Evolutionary conservation across 441 rosid species (phyloP).

Genomic region (Pelargonium myrrhifolium): DNA sequence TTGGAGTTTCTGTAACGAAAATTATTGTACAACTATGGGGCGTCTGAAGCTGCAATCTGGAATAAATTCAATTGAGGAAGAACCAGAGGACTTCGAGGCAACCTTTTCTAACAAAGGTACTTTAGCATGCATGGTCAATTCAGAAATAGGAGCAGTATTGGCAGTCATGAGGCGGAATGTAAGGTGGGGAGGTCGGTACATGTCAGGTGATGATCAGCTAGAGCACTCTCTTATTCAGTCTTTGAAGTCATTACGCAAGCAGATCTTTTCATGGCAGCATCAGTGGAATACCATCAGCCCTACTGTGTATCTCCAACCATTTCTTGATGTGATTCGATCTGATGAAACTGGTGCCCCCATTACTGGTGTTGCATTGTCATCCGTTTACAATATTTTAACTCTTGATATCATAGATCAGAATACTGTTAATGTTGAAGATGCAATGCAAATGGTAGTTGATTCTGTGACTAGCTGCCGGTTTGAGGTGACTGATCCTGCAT

Average conservation of each 20-base stretch:
- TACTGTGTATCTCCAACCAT: conserved; percentile 65
- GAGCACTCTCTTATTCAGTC: conserved; percentile 91
- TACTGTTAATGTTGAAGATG: conserved; percentile 70
- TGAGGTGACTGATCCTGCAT: conserved; percentile 93
- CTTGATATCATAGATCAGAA: conserved; percentile 64
- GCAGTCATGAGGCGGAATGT: conserved; percentile 95
- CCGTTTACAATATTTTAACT: conserved; percentile 79
- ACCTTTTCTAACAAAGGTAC: conserved; percentile 45
- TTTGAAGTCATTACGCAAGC: conserved; percentile 73
- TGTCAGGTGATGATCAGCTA: conserved; percentile 77
- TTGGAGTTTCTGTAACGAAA: conserved; percentile 18
- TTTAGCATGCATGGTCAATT: conserved; percentile 67
- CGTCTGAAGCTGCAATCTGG: conserved; percentile 65
- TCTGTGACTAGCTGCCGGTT: conserved; percentile 85
- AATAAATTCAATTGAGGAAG: conserved; percentile 52
- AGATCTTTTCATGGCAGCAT: conserved; percentile 70
- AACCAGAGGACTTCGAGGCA: conserved; percentile 48
- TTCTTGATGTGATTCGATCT: conserved; percentile 80
- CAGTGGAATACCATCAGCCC: conserved; percentile 68
- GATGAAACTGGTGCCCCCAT: conserved; percentile 96
- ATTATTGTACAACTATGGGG: conserved; percentile 45
- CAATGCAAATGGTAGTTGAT: conserved; percentile 80
- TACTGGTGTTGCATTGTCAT: conserved; percentile 90
- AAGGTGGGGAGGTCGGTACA: conserved; percentile 83
- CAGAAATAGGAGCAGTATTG: conserved; percentile 87